A percentile compares a stretch with the other conserved stretches of the same genome.
These are phyloP conservation scores for Stentor coeruleus DNA, from an alignment of 73 alveolate genomes.

Conservation along the genomic window DNA sequence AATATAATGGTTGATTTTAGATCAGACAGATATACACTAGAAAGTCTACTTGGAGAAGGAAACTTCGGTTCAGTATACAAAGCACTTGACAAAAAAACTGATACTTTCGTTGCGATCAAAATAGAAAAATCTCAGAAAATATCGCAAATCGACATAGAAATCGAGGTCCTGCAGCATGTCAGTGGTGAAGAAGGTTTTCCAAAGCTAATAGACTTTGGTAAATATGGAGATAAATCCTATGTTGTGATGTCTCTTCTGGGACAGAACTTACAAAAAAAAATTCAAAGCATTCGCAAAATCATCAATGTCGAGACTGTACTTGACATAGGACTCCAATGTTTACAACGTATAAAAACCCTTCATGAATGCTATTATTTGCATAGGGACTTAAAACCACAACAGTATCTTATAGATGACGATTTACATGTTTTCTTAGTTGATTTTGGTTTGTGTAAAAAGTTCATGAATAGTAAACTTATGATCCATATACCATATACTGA, in stretches of 20 bases:
- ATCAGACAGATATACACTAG: not conserved
- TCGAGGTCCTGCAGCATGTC: not conserved
- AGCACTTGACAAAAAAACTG: constrained; percentile 6
- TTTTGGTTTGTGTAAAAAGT: constrained; percentile 76
- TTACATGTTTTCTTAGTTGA: constrained; percentile 30
- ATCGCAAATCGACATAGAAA: constrained; percentile 18
- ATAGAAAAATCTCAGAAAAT: not conserved
- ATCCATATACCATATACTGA: constrained; percentile 56
- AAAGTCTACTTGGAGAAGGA: constrained; percentile 19
- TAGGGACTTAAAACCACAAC: constrained; percentile 18
- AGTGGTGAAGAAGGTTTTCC: constrained; percentile 11
- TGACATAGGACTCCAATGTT: not conserved
- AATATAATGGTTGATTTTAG: not conserved
- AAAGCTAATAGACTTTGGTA: not conserved
- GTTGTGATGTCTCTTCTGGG: constrained; percentile 11
- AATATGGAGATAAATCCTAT: not conserved
- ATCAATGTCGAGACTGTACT: not conserved
- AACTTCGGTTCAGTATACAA: constrained; percentile 9
- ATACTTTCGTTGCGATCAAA: not conserved
- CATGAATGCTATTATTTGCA: not conserved
- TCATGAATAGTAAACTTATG: constrained; percentile 46
- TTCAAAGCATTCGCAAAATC: not conserved
- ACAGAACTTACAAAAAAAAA: not conserved
- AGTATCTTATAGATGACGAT: not conserved
- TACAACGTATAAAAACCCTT: not conserved